Conservation (phyloP, 2,329 filamentous ascomycete species). For the Aurifilum marmelostoma region DNA sequence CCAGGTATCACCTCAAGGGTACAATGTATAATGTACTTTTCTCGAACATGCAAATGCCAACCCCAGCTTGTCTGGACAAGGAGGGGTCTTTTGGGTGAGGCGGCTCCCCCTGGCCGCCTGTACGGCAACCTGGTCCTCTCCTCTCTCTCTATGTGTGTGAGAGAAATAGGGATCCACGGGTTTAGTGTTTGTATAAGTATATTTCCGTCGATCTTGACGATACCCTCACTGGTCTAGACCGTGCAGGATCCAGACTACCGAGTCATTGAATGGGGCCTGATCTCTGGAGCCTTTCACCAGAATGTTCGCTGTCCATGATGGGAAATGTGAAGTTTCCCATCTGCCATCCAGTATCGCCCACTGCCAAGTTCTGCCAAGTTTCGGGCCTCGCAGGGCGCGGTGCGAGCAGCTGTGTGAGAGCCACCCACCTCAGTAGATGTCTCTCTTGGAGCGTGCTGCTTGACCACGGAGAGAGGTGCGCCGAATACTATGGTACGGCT, state of each 20-base stretch:
- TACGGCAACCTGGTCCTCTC: too few relatives aligned
- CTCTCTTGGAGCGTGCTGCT: background rate
- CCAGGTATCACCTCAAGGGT: background rate
- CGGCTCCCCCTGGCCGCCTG: too few relatives aligned
- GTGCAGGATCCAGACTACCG: background rate
- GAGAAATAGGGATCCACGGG: background rate
- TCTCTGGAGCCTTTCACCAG: background rate
- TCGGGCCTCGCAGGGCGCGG: background rate
- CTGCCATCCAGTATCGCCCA: slow-evolving; percentile 1
- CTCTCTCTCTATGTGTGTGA: too few relatives aligned
- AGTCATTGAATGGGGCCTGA: background rate
- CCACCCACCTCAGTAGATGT: background rate
- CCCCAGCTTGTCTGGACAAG: background rate
- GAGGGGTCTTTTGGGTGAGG: background rate
- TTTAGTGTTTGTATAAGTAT: background rate
- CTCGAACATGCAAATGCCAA: background rate
- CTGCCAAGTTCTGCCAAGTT: slow-evolving; percentile 27
- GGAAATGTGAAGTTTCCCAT: slow-evolving; percentile 15
- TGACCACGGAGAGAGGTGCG: background rate
- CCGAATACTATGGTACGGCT: background rate
- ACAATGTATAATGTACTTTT: background rate
- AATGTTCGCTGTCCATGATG: slow-evolving; percentile 2
- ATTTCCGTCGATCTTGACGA: background rate
- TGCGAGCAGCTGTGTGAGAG: background rate
- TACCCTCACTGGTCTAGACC: slow-evolving; percentile 7